Evolutionary conservation across 2,329 filamentous ascomycete species (phyloP), one percentile per base, ranked within the genome.

Genomic region (Penicillium occitanis): DNA sequence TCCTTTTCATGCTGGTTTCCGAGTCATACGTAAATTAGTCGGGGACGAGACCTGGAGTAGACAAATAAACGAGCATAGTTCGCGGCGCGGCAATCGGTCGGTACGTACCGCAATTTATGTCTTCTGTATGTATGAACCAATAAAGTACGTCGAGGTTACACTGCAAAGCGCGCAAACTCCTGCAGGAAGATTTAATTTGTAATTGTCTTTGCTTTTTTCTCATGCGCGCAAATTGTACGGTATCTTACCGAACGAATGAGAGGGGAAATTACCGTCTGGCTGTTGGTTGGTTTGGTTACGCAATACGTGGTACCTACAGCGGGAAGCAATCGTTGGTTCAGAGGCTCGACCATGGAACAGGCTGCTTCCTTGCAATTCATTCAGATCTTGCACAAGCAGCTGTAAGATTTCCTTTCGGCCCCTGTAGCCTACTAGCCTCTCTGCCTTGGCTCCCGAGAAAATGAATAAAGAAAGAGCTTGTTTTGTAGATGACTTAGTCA

Each of bases 21-120:
- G 30, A 55, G n/a, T 19, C 17, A 55, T 37, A n/a, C 19, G 53
- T 22, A 57, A 37, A 19, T 33, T 35, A 55, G 30, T 14, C 25
- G 22, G 22, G 13, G 5, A 7, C 3, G 5, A 22, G n/a, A 46
- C 17, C 44, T 22, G 28, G 33, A 22, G 33, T 55, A 35, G 35
- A 13, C 37, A 53, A 53, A 44, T 8, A 35, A 55, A 22, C 51
- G 30, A 30, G 51, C 51, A 37, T 19, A 33, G 30, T 55, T 55
- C 51, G 51, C n/a, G 50, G 50, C 28, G 17, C 25, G n/a, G 51
- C 30, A 55, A 30, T 37, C 51, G 51, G n/a, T 55, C 51, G 51
- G 30, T 55, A 35, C 51, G 48, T 53, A 53, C 48, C 48, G 48
- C 48, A 14, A 37, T 6, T 28, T 17, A 55, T 35, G 51, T 40